phyloP scores from a whole-genome alignment of 2,329 filamentous ascomycete species.

The Gnomoniopsis sp. region DNA sequence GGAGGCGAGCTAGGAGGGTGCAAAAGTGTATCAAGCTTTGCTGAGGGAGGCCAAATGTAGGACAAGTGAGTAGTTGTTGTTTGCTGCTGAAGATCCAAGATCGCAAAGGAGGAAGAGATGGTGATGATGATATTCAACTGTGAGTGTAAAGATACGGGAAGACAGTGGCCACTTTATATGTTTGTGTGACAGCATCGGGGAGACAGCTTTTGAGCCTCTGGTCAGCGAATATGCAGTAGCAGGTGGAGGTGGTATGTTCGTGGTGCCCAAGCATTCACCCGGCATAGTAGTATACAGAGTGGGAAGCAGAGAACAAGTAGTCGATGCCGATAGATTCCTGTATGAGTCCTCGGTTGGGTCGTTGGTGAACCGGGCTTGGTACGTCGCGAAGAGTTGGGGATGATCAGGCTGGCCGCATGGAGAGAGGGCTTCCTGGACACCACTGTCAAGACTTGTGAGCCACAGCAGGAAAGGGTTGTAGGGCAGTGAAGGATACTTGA shows the following conservation, averaged over 20 bases:
- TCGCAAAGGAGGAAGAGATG: conserved; percentile 1
- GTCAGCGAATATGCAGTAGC: conserved; percentile 12
- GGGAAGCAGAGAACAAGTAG: conserved; percentile 3
- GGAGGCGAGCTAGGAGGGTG: background rate
- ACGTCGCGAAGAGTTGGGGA: conserved; percentile 12
- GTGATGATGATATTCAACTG: conserved; percentile 12
- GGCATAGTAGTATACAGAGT: conserved; percentile 6
- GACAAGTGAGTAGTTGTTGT: background rate
- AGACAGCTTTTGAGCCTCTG: conserved; percentile 14
- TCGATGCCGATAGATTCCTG: conserved; percentile 6
- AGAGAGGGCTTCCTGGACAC: background rate
- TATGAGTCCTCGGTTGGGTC: conserved; percentile 7
- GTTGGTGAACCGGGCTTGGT: conserved; percentile 16
- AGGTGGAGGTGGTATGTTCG: conserved; percentile 11
- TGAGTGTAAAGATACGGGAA: conserved; percentile 3
- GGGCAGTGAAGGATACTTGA: conserved; percentile 10
- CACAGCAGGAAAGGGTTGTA: conserved; percentile 5
- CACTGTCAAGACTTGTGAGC: background rate
- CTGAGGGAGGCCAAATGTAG: background rate
- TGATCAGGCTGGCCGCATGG: conserved; percentile 11
- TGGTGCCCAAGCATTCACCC: conserved; percentile 6
- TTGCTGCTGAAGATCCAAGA: background rate
- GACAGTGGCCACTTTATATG: conserved; percentile 14
- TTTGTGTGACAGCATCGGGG: conserved; percentile 7
- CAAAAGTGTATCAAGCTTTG: background rate